phyloP scores from a whole-genome alignment of 495 filamentous ascomycete genomes.

The Rhypophila decipiens region DNA sequence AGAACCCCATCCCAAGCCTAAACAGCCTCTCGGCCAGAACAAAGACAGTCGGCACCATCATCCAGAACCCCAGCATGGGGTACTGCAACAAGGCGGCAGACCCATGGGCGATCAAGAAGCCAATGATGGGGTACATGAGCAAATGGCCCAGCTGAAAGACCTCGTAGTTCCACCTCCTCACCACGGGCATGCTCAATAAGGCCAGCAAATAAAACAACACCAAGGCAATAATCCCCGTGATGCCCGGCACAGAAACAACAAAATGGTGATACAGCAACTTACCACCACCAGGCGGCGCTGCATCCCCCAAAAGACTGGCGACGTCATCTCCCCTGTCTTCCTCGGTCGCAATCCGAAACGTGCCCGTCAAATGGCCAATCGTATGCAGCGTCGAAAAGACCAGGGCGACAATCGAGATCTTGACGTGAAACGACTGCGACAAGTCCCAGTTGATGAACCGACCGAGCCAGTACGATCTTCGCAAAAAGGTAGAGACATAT shows the following conservation, averaged over 20 bases:
- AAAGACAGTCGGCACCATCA: slow-evolving; percentile 27
- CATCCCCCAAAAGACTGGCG: slow-evolving; percentile 14
- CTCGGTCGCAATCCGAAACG: slow-evolving; percentile 25
- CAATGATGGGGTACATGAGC: slow-evolving; percentile 35
- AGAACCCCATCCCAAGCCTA: slow-evolving; percentile 22
- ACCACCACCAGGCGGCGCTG: slow-evolving; percentile 9
- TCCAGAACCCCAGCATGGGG: slow-evolving; percentile 36
- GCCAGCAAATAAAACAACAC: slow-evolving; percentile 24
- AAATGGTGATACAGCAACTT: slow-evolving; percentile 25
- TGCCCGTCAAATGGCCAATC: slow-evolving; percentile 29
- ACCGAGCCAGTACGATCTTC: slow-evolving; percentile 23
- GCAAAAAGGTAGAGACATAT: slow-evolving; percentile 25
- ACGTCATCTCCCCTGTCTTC: slow-evolving; percentile 16
- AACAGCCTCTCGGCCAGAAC: slow-evolving; percentile 23
- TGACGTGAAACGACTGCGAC: slow-evolving; percentile 31
- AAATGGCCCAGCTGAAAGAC: slow-evolving; percentile 35
- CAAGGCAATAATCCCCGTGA: slow-evolving; percentile 24
- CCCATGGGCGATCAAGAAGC: slow-evolving; percentile 27
- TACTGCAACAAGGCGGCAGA: slow-evolving; percentile 25
- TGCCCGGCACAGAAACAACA: slow-evolving; percentile 21
- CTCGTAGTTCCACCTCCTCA: slow-evolving; percentile 30
- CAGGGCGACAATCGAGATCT: slow-evolving; percentile 24
- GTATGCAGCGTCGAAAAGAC: slow-evolving; percentile 29
- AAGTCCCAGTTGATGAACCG: slow-evolving; percentile 36
- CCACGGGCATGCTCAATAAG: slow-evolving; percentile 23